These are phyloP conservation scores for Protea cynaroides DNA, from an alignment of 164 flowering plant species.

Conservation along the genomic window DNA sequence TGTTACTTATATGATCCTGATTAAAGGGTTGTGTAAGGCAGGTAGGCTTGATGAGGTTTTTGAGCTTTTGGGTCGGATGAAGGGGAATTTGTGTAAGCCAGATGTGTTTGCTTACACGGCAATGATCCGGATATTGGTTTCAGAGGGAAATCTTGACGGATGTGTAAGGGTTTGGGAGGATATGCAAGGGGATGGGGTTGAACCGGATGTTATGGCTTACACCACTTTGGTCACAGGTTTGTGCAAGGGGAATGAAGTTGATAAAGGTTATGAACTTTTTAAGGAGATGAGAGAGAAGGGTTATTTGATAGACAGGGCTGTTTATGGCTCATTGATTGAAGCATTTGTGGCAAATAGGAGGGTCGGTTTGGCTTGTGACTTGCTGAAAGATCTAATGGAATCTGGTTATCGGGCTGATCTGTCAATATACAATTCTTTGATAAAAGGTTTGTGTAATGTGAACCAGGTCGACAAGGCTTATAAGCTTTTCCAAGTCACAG, in stretches of 20 bases:
- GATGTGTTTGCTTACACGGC: constrained; percentile 98
- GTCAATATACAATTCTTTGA: constrained; percentile 66
- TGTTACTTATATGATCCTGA: constrained; percentile 78
- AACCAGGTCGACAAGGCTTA: constrained; percentile 63
- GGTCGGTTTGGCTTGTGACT: constrained; percentile 60
- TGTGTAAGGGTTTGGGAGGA: constrained; percentile 84
- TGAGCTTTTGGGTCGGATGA: constrained; percentile 62
- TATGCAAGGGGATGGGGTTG: constrained; percentile 65
- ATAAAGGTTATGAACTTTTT: constrained; percentile 57
- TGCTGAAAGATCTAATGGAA: constrained; percentile 69
- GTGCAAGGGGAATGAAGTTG: constrained; percentile 56
- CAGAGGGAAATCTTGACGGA: constrained; percentile 63
- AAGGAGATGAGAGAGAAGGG: constrained; percentile 67
- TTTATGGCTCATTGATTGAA: constrained; percentile 65
- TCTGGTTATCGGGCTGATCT: constrained; percentile 90
- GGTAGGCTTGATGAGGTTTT: constrained; percentile 59
- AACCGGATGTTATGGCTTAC: constrained; percentile 85
- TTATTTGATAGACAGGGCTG: constrained; percentile 70
- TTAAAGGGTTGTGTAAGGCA: constrained; percentile 73
- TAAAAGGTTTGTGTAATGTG: constrained; percentile 65
- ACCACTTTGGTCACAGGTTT: constrained; percentile 61
- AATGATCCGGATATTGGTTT: constrained; percentile 50
- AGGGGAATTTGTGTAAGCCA: constrained; percentile 63
- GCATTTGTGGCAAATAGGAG: constrained; percentile 66
- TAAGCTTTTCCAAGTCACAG: constrained; percentile 54